These are phyloP conservation scores for Fraxinus paxiana DNA, from an alignment of 305 asterid genomes.

Conservation along the genomic window DNA sequence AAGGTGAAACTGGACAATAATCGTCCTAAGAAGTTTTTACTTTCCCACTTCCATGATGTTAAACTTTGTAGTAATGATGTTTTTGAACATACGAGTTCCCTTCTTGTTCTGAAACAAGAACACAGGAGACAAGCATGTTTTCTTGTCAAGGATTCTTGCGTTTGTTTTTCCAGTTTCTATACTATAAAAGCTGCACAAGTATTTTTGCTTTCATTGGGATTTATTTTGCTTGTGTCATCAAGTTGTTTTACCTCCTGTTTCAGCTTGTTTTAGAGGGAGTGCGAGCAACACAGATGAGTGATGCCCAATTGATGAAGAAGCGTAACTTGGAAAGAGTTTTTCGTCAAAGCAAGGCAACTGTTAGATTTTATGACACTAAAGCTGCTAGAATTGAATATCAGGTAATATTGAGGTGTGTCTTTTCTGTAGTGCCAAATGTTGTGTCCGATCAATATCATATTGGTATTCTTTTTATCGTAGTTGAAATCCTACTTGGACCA, in stretches of 20 bases:
- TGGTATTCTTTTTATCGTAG: constrained; percentile 43
- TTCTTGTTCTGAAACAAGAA: background rate
- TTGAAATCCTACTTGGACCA: constrained; percentile 63
- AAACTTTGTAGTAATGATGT: background rate
- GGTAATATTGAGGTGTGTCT: constrained; percentile 38
- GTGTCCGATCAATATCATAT: background rate
- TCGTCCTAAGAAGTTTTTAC: background rate
- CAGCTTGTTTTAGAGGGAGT: constrained; percentile 94
- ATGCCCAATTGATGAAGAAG: constrained; percentile 59
- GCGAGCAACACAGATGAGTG: constrained; percentile 60
- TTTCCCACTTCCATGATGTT: background rate
- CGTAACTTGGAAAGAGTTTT: constrained; percentile 53
- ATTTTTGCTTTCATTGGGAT: background rate
- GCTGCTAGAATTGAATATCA: constrained; percentile 83
- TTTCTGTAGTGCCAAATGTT: background rate
- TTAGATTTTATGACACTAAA: constrained; percentile 52
- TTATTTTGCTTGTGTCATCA: constrained; percentile 9
- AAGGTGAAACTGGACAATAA: background rate
- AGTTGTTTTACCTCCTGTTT: constrained; percentile 21
- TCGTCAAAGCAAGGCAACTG: constrained; percentile 56
- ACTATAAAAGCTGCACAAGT: background rate
- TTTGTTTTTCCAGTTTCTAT: background rate
- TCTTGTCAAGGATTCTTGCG: background rate
- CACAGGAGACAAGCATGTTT: background rate
- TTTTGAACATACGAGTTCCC: background rate